phyloP scores from a whole-genome alignment of 2,329 filamentous ascomycete species.

The Shiraia sp. region DNA sequence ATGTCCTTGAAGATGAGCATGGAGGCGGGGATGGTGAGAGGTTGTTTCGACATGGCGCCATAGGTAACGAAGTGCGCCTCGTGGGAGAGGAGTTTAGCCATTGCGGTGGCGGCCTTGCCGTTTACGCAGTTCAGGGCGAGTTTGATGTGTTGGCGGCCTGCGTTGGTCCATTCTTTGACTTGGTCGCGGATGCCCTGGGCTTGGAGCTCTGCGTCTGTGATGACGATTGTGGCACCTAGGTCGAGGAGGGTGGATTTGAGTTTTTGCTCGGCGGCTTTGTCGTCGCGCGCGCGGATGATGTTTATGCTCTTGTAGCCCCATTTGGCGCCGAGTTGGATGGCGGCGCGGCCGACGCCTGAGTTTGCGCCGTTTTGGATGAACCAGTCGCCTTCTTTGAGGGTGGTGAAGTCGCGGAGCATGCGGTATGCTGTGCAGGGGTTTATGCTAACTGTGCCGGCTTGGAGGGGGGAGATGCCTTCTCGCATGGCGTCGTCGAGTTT shows the following conservation, averaged over 20 bases:
- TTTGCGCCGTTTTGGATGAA: slow-evolving; percentile 98
- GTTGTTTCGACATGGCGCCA: slow-evolving; percentile 91
- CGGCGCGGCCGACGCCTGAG: slow-evolving; percentile 85
- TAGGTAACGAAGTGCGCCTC: slow-evolving; percentile 86
- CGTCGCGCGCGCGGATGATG: slow-evolving; percentile 75
- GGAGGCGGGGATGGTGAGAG: slow-evolving; percentile 77
- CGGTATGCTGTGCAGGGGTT: slow-evolving; percentile 95
- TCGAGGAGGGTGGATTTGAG: slow-evolving; percentile 64
- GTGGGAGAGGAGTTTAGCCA: slow-evolving; percentile 72
- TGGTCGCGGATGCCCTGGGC: slow-evolving; percentile 66
- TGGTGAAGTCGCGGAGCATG: slow-evolving; percentile 81
- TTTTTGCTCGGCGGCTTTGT: slow-evolving; percentile 70
- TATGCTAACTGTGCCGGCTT: slow-evolving; percentile 85
- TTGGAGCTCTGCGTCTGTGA: slow-evolving; percentile 64
- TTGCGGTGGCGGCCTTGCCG: slow-evolving; percentile 76
- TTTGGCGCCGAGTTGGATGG: slow-evolving; percentile 80
- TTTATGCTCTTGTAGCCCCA: slow-evolving; percentile 95
- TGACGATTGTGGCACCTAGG: slow-evolving; percentile 65
- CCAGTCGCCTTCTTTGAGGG: slow-evolving; percentile 77
- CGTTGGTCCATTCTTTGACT: slow-evolving; percentile 68
- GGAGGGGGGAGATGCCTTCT: slow-evolving; percentile 70
- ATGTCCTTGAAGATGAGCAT: slow-evolving; percentile 93
- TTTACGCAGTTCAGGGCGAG: slow-evolving; percentile 93
- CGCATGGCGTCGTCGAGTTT: slow-evolving; percentile 71
- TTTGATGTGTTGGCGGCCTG: slow-evolving; percentile 71